phyloP scores from a whole-genome alignment of 2,329 filamentous ascomycete genomes.

The Fusarium nematophilum region DNA sequence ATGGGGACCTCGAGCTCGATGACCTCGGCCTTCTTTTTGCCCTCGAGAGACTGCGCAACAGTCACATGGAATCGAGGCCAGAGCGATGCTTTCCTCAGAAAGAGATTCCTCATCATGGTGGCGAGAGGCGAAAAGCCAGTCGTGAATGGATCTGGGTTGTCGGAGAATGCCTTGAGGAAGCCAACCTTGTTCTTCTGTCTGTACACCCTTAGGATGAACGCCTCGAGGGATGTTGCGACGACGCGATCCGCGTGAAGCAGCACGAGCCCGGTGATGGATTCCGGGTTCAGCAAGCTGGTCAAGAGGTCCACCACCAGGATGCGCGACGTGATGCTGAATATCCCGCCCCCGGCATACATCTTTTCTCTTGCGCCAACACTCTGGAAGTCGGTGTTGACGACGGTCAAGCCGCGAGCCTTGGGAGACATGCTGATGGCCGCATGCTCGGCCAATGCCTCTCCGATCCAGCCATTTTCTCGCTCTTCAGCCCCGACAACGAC shows the following conservation, averaged over 20 bases:
- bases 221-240: conserved; percentile 87
- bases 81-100: conserved; percentile 86
- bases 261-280: conserved; percentile 87
- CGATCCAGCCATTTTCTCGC: conserved; percentile 95
- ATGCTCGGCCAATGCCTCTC: conserved; percentile 94
- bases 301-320: conserved; percentile 95
- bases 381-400: conserved; percentile 95
- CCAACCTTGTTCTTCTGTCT: conserved; percentile 93
- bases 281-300: conserved; percentile 82
- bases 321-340: conserved; percentile 95
- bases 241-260: conserved; percentile 90
- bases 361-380: conserved; percentile 89
- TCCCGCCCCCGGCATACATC: conserved; percentile 88
- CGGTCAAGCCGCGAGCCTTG: conserved; percentile 84
- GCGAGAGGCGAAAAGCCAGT: conserved; percentile 88
- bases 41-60: conserved; percentile 89
- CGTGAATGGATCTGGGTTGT: conserved; percentile 90
- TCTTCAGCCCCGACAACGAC: conserved; percentile 91
- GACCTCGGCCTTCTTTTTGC: conserved; percentile 93
- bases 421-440: conserved; percentile 87
- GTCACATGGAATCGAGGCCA: conserved; percentile 95
- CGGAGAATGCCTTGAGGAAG: conserved; percentile 96
- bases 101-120: conserved; percentile 90
- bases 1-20: conserved; percentile 97
- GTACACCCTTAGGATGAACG: conserved; percentile 94